phyloP scores from a whole-genome alignment of 176 grass and related monocot species.

The Ensete ventricosum region DNA sequence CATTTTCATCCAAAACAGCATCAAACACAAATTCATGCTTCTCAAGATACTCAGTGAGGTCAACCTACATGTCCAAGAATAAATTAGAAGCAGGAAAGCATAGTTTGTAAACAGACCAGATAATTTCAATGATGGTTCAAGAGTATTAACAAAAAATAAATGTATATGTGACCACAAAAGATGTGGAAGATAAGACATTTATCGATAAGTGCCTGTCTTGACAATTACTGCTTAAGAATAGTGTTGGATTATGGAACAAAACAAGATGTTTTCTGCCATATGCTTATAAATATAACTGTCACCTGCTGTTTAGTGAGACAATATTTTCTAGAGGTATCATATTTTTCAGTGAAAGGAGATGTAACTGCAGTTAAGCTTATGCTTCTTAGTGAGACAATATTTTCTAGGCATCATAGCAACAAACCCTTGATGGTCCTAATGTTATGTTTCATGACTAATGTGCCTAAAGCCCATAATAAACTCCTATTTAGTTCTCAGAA shows the following conservation, averaged over 20 bases:
- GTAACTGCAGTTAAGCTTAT: too few relatives aligned
- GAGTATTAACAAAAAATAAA: not conserved
- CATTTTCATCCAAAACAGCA: constrained; percentile 95
- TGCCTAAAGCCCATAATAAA: too few relatives aligned
- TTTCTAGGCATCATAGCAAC: too few relatives aligned
- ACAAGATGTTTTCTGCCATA: not conserved
- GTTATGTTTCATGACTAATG: too few relatives aligned
- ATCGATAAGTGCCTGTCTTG: not conserved
- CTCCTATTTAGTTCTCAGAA: too few relatives aligned
- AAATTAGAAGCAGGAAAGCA: not conserved
- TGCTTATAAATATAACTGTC: not conserved
- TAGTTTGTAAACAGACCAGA: not conserved
- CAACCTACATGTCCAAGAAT: constrained; percentile 50
- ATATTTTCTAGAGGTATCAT: too few relatives aligned
- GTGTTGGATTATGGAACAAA: not conserved
- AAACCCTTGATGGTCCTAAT: too few relatives aligned
- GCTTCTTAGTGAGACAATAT: too few relatives aligned
- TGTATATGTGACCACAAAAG: not conserved
- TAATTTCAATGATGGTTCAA: not conserved
- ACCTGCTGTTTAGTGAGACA: too few relatives aligned
- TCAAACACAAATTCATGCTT: constrained; percentile 96
- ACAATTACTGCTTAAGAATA: not conserved
- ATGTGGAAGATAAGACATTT: not conserved
- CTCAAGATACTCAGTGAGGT: constrained; percentile 96
- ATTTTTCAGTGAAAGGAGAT: too few relatives aligned